phyloP scores from a whole-genome alignment of 1,284 basidiomycete genomes.

The Leucoagaricus sp. region DNA sequence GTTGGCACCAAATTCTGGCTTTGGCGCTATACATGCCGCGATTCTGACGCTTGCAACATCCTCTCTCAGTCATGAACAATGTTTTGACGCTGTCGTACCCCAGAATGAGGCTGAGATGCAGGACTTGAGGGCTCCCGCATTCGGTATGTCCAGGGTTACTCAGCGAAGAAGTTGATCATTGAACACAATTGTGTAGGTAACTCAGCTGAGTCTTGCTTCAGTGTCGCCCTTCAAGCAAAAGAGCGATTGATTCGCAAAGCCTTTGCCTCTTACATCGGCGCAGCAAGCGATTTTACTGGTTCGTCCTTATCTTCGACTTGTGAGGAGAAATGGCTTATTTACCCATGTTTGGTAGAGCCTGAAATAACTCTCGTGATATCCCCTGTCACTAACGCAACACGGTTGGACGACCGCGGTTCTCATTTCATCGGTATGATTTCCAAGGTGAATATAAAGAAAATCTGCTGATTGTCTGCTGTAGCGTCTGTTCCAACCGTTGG shows the following conservation, averaged over 20 bases:
- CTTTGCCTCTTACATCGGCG: conserved; percentile 66
- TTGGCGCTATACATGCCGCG: conserved; percentile 83
- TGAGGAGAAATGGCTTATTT: neutral
- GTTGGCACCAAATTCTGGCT: conserved; percentile 69
- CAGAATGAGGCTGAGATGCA: conserved; percentile 71
- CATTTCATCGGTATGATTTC: conserved; percentile 35
- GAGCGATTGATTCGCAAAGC: conserved; percentile 59
- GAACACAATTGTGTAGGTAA: conserved; percentile 3
- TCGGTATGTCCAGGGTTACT: conserved; percentile 32
- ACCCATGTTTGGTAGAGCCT: conserved; percentile 44
- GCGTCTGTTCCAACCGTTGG: conserved; percentile 79
- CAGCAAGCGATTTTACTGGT: conserved; percentile 71
- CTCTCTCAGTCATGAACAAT: conserved; percentile 67
- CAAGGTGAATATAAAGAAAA: conserved; percentile 2
- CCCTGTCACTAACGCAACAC: conserved; percentile 50
- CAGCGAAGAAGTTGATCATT: neutral
- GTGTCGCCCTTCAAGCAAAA: conserved; percentile 50
- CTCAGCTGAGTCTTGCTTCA: conserved; percentile 40
- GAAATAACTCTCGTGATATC: conserved; percentile 69
- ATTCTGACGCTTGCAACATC: conserved; percentile 78
- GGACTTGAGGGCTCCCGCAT: conserved; percentile 52
- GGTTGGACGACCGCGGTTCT: conserved; percentile 34
- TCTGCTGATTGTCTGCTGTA: conserved; percentile 26
- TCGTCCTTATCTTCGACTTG: conserved; percentile 10
- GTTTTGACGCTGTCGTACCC: conserved; percentile 63